phyloP scores from a whole-genome alignment of 164 flowering plant genomes.

The Malania oleifera region DNA sequence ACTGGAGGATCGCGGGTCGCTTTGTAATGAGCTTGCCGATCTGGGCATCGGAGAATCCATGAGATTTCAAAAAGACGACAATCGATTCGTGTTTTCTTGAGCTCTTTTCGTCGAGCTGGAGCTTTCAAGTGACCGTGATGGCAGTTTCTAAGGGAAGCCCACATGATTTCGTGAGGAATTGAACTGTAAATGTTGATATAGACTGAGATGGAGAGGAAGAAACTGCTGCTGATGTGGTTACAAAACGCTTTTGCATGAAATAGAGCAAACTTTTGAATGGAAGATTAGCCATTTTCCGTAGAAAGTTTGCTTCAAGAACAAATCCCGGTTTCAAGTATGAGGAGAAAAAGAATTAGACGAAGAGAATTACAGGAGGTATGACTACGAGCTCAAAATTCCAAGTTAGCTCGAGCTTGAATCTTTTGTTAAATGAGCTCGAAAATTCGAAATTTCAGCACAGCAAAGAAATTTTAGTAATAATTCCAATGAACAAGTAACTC shows the following conservation, averaged over 20 bases:
- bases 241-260: slow-evolving; percentile 7
- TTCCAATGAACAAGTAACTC: too few relatives aligned
- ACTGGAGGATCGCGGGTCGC: background rate
- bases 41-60: background rate
- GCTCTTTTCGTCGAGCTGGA: slow-evolving; percentile 3
- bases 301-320: too few relatives aligned
- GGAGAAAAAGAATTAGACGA: too few relatives aligned
- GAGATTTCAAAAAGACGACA: background rate
- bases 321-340: too few relatives aligned
- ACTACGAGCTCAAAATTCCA: too few relatives aligned
- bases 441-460: too few relatives aligned
- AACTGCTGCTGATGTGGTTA: background rate
- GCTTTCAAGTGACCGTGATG: background rate
- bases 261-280: background rate
- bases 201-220: background rate
- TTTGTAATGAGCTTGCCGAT: background rate
- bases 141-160: slow-evolving; percentile 8
- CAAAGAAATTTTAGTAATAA: too few relatives aligned
- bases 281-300: slow-evolving; percentile 3
- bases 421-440: too few relatives aligned
- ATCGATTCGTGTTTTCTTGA: background rate
- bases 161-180: slow-evolving; percentile 9
- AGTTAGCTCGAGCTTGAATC: too few relatives aligned
- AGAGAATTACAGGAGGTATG: too few relatives aligned
- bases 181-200: slow-evolving; percentile 2